These are phyloP conservation scores for Sutorius australiensis DNA, from an alignment of 768 basidiomycete species.

Conservation along the genomic window DNA sequence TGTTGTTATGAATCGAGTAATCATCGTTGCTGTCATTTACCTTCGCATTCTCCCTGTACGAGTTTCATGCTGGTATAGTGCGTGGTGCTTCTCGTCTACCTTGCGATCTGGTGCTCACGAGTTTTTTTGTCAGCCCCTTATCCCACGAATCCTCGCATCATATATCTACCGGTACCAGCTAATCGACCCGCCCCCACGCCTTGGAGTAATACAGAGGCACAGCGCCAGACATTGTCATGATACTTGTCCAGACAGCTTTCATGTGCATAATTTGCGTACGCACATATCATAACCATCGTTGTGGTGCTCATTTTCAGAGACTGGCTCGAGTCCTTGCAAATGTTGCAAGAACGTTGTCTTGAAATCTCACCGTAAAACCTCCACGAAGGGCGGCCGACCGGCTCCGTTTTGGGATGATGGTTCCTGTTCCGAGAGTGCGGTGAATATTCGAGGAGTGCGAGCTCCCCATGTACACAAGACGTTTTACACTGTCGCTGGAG, in stretches of 20 bases:
- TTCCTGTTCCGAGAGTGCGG: neutral
- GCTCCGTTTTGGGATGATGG: no score
- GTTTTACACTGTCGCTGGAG: neutral
- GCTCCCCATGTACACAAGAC: neutral
- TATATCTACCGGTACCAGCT: constrained; percentile 5
- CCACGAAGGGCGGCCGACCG: neutral
- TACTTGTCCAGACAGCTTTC: constrained; percentile 8
- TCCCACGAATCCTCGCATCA: neutral
- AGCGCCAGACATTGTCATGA: constrained; percentile 9
- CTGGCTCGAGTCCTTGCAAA: neutral
- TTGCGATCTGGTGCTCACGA: neutral
- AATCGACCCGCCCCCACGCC: constrained; percentile 8
- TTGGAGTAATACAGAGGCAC: constrained; percentile 1
- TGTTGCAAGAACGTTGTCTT: no score
- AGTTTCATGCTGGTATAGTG: constrained; percentile 5
- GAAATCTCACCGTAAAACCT: neutral
- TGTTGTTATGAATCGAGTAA: constrained; percentile 10
- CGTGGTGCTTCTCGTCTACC: neutral
- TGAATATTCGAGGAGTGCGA: neutral
- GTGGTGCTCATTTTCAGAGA: neutral
- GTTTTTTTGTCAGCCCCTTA: neutral
- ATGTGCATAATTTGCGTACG: constrained; percentile 20
- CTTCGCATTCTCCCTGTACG: neutral
- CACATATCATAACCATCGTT: constrained; percentile 3
- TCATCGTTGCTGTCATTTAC: constrained; percentile 18